Conservation (phyloP, 2,329 filamentous ascomycete genomes). For the Epichloe uncinata region DNA sequence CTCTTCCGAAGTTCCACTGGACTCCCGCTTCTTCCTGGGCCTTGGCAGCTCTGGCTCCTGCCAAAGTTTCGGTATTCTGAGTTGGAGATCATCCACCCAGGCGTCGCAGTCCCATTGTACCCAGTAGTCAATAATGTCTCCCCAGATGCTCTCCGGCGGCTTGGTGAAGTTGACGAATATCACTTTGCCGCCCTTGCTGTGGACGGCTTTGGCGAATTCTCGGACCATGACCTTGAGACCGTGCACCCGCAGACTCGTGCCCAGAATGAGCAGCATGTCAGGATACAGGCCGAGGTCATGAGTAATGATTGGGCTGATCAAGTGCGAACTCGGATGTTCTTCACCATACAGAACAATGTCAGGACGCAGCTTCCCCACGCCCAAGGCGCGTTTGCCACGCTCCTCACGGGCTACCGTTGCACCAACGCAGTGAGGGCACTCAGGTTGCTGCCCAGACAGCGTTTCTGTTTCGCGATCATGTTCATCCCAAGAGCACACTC, state of each 20-base stretch:
- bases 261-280: slow-evolving; percentile 55
- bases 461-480: slow-evolving; percentile 40
- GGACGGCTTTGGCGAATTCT: slow-evolving; percentile 59
- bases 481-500: slow-evolving; percentile 46
- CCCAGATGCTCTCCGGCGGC: slow-evolving; percentile 58
- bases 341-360: slow-evolving; percentile 66
- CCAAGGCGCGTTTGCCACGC: slow-evolving; percentile 51
- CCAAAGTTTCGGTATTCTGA: slow-evolving; percentile 47
- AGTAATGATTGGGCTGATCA: slow-evolving; percentile 54
- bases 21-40: slow-evolving; percentile 23
- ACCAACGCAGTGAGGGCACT: slow-evolving; percentile 51
- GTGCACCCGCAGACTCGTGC: slow-evolving; percentile 58
- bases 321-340: slow-evolving; percentile 54
- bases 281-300: slow-evolving; percentile 52
- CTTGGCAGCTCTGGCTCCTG: slow-evolving; percentile 34
- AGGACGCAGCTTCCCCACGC: slow-evolving; percentile 54
- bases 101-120: slow-evolving; percentile 63
- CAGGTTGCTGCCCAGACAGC: slow-evolving; percentile 50
- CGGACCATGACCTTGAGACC: slow-evolving; percentile 57
- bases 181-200: slow-evolving; percentile 53
- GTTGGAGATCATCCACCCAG: slow-evolving; percentile 53
- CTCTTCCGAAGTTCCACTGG: slow-evolving; percentile 11
- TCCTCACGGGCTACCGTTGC: slow-evolving; percentile 50
- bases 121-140: slow-evolving; percentile 61
- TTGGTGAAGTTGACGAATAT: slow-evolving; percentile 63